Percentiles rank a stretch among this genome's conserved stretches.
Conservation (phyloP, 2,329 filamentous ascomycete genomes). For the Ceratocystis cacaofunesta region DNA sequence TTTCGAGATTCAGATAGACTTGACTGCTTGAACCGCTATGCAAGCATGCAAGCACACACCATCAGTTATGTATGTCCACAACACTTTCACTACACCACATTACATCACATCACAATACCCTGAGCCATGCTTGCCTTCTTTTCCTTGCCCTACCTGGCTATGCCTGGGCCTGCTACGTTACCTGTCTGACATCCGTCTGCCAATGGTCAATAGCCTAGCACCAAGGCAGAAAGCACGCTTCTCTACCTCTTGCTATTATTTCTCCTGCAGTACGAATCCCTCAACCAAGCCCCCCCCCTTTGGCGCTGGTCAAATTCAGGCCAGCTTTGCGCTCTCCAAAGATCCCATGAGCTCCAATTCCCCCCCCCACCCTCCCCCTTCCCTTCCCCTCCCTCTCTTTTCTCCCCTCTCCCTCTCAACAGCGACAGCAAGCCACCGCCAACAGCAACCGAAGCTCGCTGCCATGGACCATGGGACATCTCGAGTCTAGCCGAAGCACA, state of each 20-base stretch:
- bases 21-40: too few species aligned
- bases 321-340: background rate
- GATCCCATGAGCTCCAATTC: background rate
- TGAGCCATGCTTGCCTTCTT: background rate
- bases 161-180: too few species aligned
- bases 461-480: background rate
- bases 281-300: background rate
- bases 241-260: background rate
- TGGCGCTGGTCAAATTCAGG: background rate
- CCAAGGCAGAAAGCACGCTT: background rate
- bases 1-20: too few species aligned
- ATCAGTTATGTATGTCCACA: too few species aligned
- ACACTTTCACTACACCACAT: too few species aligned
- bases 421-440: background rate
- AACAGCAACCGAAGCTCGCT: background rate
- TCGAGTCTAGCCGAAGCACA: background rate
- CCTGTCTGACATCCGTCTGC: background rate
- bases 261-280: background rate
- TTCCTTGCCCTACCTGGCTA: background rate
- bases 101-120: background rate
- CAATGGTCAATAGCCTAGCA: background rate
- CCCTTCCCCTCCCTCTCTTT: background rate
- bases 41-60: too few species aligned
- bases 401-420: background rate
- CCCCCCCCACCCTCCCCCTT: background rate